These are phyloP conservation scores for Austroboletus eburneus DNA, from an alignment of 768 basidiomycete species.

Conservation along the genomic window DNA sequence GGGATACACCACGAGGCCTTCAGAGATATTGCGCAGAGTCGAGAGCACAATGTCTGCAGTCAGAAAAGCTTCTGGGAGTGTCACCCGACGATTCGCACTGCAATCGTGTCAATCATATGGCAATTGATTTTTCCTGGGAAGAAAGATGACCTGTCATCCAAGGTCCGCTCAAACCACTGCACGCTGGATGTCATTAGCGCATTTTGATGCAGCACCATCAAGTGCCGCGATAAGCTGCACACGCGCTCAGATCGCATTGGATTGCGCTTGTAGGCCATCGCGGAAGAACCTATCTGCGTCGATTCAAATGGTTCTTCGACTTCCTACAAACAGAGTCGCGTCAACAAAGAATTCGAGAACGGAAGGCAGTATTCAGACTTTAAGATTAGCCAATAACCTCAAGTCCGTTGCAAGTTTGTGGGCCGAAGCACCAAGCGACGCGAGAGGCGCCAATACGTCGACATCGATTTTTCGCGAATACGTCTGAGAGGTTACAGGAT, in stretches of 20 bases:
- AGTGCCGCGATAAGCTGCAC: constrained; percentile 91
- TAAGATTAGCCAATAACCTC: constrained; percentile 88
- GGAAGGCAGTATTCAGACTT: constrained; percentile 43
- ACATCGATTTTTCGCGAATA: constrained; percentile 98
- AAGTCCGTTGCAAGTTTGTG: constrained; percentile 98
- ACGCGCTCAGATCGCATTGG: constrained; percentile 99
- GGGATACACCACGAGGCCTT: constrained; percentile 99
- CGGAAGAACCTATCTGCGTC: constrained; percentile 94
- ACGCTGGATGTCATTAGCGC: constrained; percentile 91
- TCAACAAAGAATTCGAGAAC: constrained; percentile 1
- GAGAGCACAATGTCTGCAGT: constrained; percentile 96
- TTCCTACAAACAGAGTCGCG: constrained; percentile 48
- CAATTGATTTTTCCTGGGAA: background rate
- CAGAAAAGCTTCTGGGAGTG: constrained; percentile 94
- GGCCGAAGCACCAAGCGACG: constrained; percentile 88
- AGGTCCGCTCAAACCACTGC: constrained; percentile 98
- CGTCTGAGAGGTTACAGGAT: constrained; percentile 97
- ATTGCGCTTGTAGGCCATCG: constrained; percentile 99
- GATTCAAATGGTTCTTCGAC: constrained; percentile 99
- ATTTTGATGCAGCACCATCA: constrained; percentile 96
- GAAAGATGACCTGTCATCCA: constrained; percentile 78
- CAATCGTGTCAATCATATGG: constrained; percentile 5
- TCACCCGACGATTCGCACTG: constrained; percentile 94
- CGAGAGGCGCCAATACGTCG: constrained; percentile 86
- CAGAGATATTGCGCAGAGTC: constrained; percentile 93